Conservation (phyloP, 1,284 basidiomycete species). For the Trametes pubescens region DNA sequence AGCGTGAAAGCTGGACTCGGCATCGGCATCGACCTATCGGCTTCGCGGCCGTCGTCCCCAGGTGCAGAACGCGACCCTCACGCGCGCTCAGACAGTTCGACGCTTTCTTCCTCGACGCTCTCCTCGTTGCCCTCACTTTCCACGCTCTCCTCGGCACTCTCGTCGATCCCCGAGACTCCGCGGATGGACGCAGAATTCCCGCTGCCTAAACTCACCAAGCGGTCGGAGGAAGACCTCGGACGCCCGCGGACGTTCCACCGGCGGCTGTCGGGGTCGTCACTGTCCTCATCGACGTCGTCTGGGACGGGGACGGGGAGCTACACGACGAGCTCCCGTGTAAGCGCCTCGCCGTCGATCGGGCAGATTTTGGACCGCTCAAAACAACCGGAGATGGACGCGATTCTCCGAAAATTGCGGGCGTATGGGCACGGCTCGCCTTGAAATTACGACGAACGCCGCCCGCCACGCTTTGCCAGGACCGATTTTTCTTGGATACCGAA, state of each 20-base stretch:
- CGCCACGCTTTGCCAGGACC: background rate
- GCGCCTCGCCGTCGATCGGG: constrained; percentile 43
- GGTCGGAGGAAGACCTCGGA: constrained; percentile 40
- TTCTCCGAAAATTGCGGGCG: constrained; percentile 37
- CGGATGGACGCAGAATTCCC: constrained; percentile 23
- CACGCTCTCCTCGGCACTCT: constrained; percentile 36
- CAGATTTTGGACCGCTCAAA: constrained; percentile 41
- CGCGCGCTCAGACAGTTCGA: constrained; percentile 31
- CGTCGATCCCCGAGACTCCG: constrained; percentile 40
- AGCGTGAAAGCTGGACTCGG: constrained; percentile 17
- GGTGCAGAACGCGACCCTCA: constrained; percentile 23
- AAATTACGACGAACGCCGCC: background rate
- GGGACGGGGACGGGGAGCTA: constrained; percentile 24
- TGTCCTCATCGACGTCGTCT: constrained; percentile 36
- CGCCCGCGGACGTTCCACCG: constrained; percentile 45
- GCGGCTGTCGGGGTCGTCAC: constrained; percentile 45
- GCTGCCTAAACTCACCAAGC: background rate
- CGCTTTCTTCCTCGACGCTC: constrained; percentile 30
- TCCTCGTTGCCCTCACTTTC: constrained; percentile 39
- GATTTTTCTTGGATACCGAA: background rate
- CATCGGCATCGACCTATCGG: constrained; percentile 31
- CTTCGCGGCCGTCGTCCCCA: constrained; percentile 26
- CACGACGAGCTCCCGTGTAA: constrained; percentile 33
- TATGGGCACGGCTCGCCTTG: constrained; percentile 31
- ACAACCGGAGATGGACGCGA: constrained; percentile 39